Conservation (phyloP, 139 green algal species). For the Eudorina sp. region DNA sequence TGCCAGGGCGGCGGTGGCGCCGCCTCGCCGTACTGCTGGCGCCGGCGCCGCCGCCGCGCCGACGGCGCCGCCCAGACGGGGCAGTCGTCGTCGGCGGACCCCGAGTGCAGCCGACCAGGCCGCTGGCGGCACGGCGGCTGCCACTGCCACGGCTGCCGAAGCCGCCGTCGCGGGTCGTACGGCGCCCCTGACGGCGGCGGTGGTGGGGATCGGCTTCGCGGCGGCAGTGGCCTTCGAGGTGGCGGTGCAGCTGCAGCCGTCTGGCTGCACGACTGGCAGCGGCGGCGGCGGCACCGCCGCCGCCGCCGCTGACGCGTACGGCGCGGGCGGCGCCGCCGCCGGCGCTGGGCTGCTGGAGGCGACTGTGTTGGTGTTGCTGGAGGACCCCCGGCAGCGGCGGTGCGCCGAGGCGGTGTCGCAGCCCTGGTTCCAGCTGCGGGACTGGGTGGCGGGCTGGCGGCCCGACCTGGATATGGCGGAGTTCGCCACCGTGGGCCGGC, state of each 20-base stretch:
- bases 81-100: too few relatives aligned
- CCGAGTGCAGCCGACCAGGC: too few relatives aligned
- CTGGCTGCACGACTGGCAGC: too few relatives aligned
- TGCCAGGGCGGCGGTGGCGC: background rate
- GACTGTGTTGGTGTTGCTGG: slow-evolving; percentile 56
- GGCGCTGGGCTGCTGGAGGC: slow-evolving; percentile 11
- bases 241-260: slow-evolving; percentile 70
- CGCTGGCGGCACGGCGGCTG: too few relatives aligned
- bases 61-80: background rate
- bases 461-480: slow-evolving; percentile 63
- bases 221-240: slow-evolving; percentile 81
- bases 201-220: slow-evolving; percentile 75
- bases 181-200: slow-evolving; percentile 30
- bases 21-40: background rate
- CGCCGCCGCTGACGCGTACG: background rate
- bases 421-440: slow-evolving; percentile 69
- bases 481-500: slow-evolving; percentile 24
- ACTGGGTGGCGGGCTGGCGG: slow-evolving; percentile 53
- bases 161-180: background rate
- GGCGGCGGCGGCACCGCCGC: too few relatives aligned
- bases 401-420: slow-evolving; percentile 58
- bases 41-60: background rate
- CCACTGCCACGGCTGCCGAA: background rate
- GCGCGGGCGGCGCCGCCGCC: background rate
- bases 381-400: slow-evolving; percentile 60